phyloP scores from a whole-genome alignment of 345 rosid genomes.

The Gossypium anomalum region DNA sequence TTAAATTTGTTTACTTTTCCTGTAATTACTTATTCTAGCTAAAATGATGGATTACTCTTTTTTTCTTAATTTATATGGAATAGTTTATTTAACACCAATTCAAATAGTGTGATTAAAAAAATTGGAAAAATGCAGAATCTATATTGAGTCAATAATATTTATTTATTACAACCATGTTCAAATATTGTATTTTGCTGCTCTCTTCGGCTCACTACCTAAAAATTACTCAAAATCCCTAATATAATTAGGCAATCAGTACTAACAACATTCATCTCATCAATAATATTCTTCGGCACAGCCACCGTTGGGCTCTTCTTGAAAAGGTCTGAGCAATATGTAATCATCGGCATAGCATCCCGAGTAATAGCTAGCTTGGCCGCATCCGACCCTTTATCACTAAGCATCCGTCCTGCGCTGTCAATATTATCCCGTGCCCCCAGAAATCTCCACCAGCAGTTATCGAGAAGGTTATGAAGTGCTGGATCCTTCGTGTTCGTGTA shows the following conservation, averaged over 20 bases:
- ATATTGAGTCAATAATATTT: too few species aligned
- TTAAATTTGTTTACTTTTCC: too few species aligned
- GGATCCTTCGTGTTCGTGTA: neutral
- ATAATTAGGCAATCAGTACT: constrained; percentile 6
- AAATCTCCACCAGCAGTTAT: constrained; percentile 1
- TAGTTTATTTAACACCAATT: too few species aligned
- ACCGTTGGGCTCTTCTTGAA: neutral
- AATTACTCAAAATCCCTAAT: constrained; percentile 7
- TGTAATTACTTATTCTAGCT: too few species aligned
- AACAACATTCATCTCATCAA: constrained; percentile 8
- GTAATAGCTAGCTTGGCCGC: neutral
- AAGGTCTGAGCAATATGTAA: constrained; percentile 1
- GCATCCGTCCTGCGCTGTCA: neutral
- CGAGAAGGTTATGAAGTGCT: neutral
- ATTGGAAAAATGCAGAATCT: too few species aligned
- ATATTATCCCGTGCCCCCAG: neutral
- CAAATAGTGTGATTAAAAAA: too few species aligned
- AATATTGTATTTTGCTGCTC: too few species aligned
- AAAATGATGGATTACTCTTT: too few species aligned
- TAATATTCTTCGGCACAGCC: constrained; percentile 3
- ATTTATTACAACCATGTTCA: too few species aligned
- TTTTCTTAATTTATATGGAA: too few species aligned
- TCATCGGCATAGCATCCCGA: neutral
- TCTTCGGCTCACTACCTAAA: too few species aligned
- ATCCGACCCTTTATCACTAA: neutral